Evolutionary conservation across 202 grass and related monocot species (phyloP), one percentile per base, ranked within the genome.

Genomic region (Miscanthus sacchariflorus): DNA sequence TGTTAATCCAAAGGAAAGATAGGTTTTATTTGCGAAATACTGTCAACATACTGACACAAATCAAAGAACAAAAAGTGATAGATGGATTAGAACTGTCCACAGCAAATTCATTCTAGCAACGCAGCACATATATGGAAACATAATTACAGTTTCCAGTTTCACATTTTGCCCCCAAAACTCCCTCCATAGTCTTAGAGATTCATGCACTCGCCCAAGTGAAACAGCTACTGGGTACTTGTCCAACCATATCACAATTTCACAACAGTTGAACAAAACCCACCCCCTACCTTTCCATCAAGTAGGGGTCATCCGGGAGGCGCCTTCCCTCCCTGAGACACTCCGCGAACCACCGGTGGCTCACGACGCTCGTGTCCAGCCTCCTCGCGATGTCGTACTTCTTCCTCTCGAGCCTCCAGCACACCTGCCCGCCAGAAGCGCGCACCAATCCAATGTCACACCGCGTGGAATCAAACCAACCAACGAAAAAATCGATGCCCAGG

Each of bases 271-370:
- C 45, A 79, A 56, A 40, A 70, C 42, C 1, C 2, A 30, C 46
- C 25, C 39, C 13, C 23, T 90, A 98, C 96, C 96, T 94, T 83
- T 91, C 68, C 80, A 83, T 79, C 19, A 73, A 21, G 85, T 98
- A 98, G 70, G 93, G 85, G 36, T 13, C 89, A 90, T 95, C 96
- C 4, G 87, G 90, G 80, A 98, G 78, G 18, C 85, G 87, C 82
- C 67, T 98, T 59, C 92, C 89, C 79, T 92, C 73, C 74, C 76
- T 90, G 80, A 98, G 90, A 70, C 92, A 96, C 69, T 95, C 92
- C 40, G 68, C 52, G n/a, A 98, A 96, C 93, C 96, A 98, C 5
- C 92, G 82, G 81, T 94, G 96, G 78, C 92, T 98, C 9, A 98
- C 87, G 18, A 59, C 7, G 17, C 19, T 0, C 2, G 45, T 48